Evolutionary conservation across 345 rosid genomes (phyloP), one percentile per base, ranked within the genome.

Genomic region (Ricinus communis): DNA sequence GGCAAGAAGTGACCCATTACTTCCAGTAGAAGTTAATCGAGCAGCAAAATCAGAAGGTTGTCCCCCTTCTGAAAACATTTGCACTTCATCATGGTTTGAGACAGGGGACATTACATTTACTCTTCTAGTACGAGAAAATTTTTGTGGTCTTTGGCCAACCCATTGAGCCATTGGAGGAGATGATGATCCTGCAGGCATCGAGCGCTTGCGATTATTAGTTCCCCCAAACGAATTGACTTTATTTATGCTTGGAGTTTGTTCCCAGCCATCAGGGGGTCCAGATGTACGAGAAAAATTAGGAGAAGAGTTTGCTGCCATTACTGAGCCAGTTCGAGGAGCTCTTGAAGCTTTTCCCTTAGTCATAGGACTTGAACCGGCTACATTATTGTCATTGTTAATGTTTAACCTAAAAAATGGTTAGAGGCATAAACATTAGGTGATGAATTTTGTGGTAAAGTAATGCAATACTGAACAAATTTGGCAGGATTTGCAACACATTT

Each of bases 141-240:
- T 87, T 36, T 83, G 85, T 31, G 82, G 84, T 56, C 88, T 87
- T 59, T 87, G 88, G 67, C 87, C 86, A 70, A 55, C 83, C 88
- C 91, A 87, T 55, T 87, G 84, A 68, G 88, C 79, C 82, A 83
- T 76, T 24, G 87, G 79, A 21, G 85, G 82, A 45, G 88, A 79
- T 22, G 90, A 76, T 40, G 88, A 83, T 31, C 82, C 87, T 31
- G 82, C 58, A 21, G 87, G 75, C 60, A 80, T 19, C n/a, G 85
- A 69, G 50, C 82, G 85, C 71, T 85, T 83, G 41, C 85, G 84
- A 72, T 77, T 85, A 73, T 72, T 80, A 55, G 78, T 45, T 62
- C 71, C 85, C 45, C 75, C 77, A 67, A 74, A 63, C 47, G 79
- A 59, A 36, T 76, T 73, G 63, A 67, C 81, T 74, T 84, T 86